phyloP scores from a whole-genome alignment of 2,329 filamentous ascomycete genomes.

The Fusarium incarnatum region DNA sequence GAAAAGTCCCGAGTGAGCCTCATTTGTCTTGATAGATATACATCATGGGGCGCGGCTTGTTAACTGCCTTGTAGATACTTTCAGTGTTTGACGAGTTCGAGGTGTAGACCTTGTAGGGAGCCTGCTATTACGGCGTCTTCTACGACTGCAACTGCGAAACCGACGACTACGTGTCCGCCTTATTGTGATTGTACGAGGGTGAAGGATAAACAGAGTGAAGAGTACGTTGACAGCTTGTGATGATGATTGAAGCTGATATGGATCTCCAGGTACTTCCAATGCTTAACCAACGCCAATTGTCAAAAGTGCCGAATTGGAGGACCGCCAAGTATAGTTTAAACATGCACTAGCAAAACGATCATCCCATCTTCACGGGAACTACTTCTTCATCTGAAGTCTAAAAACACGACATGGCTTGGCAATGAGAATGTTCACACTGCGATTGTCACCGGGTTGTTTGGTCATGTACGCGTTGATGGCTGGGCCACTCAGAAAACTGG shows the following conservation, averaged over 20 bases:
- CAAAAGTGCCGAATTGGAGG: constrained; percentile 19
- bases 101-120: constrained; percentile 44
- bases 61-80: constrained; percentile 42
- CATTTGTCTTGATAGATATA: not conserved
- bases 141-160: not conserved
- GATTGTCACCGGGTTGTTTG: too few relatives aligned
- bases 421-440: not conserved
- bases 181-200: constrained; percentile 43
- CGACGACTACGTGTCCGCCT: constrained; percentile 8
- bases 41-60: not conserved
- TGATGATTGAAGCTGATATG: not conserved
- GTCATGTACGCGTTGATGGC: too few relatives aligned
- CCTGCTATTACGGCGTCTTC: constrained; percentile 22
- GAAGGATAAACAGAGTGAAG: constrained; percentile 46
- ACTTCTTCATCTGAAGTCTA: not conserved
- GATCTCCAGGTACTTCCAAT: constrained; percentile 50
- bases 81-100: constrained; percentile 46
- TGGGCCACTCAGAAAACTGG: too few relatives aligned
- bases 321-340: not conserved
- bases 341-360: not conserved
- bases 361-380: not conserved
- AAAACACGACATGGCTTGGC: not conserved
- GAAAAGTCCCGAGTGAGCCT: constrained; percentile 35
- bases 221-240: too few relatives aligned
- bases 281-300: constrained; percentile 50